These are phyloP conservation scores for Astrephomene gubernaculifera DNA, from an alignment of 139 green algal species.

Conservation along the genomic window DNA sequence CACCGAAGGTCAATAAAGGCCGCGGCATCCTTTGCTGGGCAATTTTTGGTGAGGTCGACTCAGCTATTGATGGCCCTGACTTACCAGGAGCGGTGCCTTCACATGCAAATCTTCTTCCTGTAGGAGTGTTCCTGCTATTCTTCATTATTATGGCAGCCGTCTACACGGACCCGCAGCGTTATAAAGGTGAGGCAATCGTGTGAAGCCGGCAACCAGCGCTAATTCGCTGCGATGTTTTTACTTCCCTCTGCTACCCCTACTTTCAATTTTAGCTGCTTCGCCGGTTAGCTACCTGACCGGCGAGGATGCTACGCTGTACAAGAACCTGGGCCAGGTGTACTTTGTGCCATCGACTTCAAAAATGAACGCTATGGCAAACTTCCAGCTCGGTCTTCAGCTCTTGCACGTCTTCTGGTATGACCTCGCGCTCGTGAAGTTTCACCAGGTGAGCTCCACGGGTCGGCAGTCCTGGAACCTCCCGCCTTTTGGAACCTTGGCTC, in stretches of 20 bases:
- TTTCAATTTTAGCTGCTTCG: background rate
- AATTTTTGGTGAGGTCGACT: constrained; percentile 19
- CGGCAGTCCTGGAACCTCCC: no score
- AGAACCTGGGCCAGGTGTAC: constrained; percentile 15
- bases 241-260: background rate
- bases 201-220: no score
- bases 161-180: constrained; percentile 18
- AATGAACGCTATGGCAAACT: constrained; percentile 17
- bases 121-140: constrained; percentile 14
- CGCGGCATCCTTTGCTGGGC: constrained; percentile 21
- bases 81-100: background rate
- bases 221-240: background rate
- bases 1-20: background rate
- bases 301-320: constrained; percentile 10
- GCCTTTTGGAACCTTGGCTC: no score
- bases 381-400: constrained; percentile 15
- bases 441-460: background rate
- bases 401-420: constrained; percentile 50
- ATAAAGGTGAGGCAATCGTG: constrained; percentile 11
- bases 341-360: background rate
- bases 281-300: background rate
- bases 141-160: constrained; percentile 34
- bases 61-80: background rate
- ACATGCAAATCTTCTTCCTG: background rate
- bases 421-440: constrained; percentile 13